These are phyloP conservation scores for Raphanus sativus DNA, from an alignment of 345 rosid species.

Conservation along the genomic window DNA sequence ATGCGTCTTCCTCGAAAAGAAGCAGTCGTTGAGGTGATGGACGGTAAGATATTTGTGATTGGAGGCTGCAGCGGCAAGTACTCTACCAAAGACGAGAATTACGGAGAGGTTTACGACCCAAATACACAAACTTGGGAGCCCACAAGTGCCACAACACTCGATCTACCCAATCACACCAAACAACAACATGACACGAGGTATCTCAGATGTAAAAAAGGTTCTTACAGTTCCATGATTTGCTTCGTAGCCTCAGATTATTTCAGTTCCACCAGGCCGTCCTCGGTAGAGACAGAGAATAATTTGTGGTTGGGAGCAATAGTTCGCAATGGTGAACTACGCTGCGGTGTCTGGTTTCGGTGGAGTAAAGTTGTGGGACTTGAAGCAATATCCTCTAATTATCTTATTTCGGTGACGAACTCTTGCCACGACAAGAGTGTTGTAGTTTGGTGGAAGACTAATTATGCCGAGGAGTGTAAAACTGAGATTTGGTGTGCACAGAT, in stretches of 20 bases:
- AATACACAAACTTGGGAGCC: neutral
- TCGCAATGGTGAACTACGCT: neutral
- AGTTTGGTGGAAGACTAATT: neutral
- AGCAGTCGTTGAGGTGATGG: neutral
- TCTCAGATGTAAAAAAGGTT: neutral
- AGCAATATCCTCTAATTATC: neutral
- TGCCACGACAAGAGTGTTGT: neutral
- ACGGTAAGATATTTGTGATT: neutral
- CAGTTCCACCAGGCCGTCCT: neutral
- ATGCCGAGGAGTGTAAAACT: neutral
- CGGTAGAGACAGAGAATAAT: neutral
- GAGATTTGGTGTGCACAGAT: neutral
- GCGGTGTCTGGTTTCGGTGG: neutral
- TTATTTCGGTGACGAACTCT: neutral
- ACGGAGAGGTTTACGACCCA: neutral
- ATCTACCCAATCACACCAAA: neutral
- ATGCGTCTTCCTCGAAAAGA: neutral
- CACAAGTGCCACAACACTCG: neutral
- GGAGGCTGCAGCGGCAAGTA: neutral
- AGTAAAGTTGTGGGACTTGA: neutral
- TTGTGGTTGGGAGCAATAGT: neutral
- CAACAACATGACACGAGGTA: too few species aligned
- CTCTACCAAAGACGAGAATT: too few species aligned
- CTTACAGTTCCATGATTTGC: neutral
- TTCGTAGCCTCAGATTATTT: neutral